Evolutionary conservation across 257 asterid genomes (phyloP), one percentile per base, ranked within the genome.

Genomic region (Mitragyna speciosa): DNA sequence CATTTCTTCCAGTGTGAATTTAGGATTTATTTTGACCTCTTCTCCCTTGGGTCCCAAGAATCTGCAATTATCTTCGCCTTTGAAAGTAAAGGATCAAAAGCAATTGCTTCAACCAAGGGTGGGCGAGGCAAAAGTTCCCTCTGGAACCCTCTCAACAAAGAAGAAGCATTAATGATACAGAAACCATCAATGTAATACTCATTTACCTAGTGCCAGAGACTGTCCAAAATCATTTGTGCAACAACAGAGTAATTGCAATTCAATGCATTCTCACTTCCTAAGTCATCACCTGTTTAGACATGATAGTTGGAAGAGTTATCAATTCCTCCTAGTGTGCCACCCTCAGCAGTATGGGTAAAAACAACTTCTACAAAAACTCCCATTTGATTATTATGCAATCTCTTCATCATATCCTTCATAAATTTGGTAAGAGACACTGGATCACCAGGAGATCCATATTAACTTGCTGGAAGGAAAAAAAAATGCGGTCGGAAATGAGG

Each of bases 1-100:
- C 99, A 96, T 91, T 92, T 91, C 84, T 90, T 93, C 99, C 99
- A 96, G 87, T 94, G 98, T 76, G 99, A 98, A 78, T 94, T 92
- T 58, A 65, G 31, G 3, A 74, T 77, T 67, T 90, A 91, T 83
- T 87, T 87, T 0, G 85, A 65, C 76, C 81, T 88, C 79, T 79
- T 59, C 11, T 72, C 81, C 30, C 43, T 76, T 81, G 97, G 94
- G 76, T 90, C 92, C 97, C 95, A 93, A 58, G 87, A 82, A 83
- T 93, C 99, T 3, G 97, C 96, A 76, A 96, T 82, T 67, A 90
- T 39, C 92, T 96, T 96, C 82, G 84, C 92, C 76, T 87, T 89
- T 12, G 97, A 90, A 72, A 96, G 97, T 68, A 96, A 26, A 4
- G 98, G 99, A 82, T 96, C 99, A 65, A 92, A 87, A 63, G 97